Base-by-base conservation (phyloP, 768 basidiomycete species). In the Serendipita vermifera region DNA sequence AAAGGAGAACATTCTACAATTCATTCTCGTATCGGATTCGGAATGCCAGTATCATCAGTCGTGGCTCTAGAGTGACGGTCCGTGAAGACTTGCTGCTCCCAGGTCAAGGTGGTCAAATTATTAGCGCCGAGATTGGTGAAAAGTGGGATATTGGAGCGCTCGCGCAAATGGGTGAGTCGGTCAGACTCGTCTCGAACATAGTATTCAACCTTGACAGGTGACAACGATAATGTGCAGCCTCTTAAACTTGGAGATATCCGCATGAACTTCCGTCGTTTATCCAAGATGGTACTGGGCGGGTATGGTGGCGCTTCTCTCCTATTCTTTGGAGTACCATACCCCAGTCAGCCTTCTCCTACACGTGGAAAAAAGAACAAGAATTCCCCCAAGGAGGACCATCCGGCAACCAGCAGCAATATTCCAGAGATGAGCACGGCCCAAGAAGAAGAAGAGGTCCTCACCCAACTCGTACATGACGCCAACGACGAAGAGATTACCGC, bases 281-380 rank as follows among this genome's bases (percentile, higher is more conserved):
- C 85, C 13, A 87, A 88, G 66, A 79, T 91, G 70, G 84, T 85
- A 1, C 72, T 91, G 5, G 87, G 85, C 1, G 85, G 87, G 2
- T 90, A 91, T 61, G 88, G 87, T 13, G 88, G 88, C 1, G 82
- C 87, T 0, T 82, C 80, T 43, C 72, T 89, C 27, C 68, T 88
- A 33, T 89, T 91, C 69, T 90, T 90, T 60, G 87, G 87, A 5
- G 75, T 87, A 5, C 70, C 77, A 0, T 68, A 59, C 17, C 63
- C 62, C 32, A n/a, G 46, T 22, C n/a, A 20, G 7, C 46, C 17
- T 39, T 13, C 27, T 32, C 11, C 53, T 29, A 31, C 55, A n/a
- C n/a, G n/a, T 17, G 26, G 33, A 5, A 38, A 17, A n/a, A 6
- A 55, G 5, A 5, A 55, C 38, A 5, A 35, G 20, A 9, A 54